Evolutionary conservation across 2,329 filamentous ascomycete genomes (phyloP).

Genomic region (Cordyceps fumosorosea): DNA sequence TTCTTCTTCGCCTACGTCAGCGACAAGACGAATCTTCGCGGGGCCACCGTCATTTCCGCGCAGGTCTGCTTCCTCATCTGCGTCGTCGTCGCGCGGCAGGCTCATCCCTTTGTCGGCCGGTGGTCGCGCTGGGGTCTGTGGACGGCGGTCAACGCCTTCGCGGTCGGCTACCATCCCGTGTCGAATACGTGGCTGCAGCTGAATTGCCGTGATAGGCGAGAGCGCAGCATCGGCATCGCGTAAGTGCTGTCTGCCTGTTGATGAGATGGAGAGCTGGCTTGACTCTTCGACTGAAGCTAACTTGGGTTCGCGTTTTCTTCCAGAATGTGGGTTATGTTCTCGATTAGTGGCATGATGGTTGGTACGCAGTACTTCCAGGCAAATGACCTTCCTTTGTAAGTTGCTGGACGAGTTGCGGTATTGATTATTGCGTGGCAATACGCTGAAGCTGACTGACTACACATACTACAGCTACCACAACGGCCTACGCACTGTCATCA

Average conservation of each 20-base stretch:
- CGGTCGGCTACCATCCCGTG: conserved; percentile 47
- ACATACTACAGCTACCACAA: conserved; percentile 32
- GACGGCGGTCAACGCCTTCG: conserved; percentile 44
- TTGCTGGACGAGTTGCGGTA: background rate
- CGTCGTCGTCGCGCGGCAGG: conserved; percentile 32
- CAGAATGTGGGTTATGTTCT: conserved; percentile 43
- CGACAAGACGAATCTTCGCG: conserved; percentile 38
- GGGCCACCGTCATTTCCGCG: conserved; percentile 35
- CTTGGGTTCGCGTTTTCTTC: background rate
- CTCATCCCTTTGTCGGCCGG: conserved; percentile 37
- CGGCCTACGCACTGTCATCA: conserved; percentile 39
- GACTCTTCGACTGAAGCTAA: background rate
- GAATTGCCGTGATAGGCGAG: conserved; percentile 39
- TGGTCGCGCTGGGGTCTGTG: conserved; percentile 45
- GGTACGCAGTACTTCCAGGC: conserved; percentile 43
- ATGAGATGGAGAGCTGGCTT: background rate
- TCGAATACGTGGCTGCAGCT: conserved; percentile 48
- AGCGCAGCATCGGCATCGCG: conserved; percentile 44
- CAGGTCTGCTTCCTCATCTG: conserved; percentile 39
- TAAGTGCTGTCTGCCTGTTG: conserved; percentile 20
- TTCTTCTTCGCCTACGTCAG: conserved; percentile 43
- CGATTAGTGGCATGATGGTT: conserved; percentile 43
- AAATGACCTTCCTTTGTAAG: conserved; percentile 34
- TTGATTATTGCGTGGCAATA: background rate
- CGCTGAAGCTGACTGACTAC: background rate